Base-by-base conservation (phyloP, 495 filamentous ascomycete species). In the Sporormia fimetaria region DNA sequence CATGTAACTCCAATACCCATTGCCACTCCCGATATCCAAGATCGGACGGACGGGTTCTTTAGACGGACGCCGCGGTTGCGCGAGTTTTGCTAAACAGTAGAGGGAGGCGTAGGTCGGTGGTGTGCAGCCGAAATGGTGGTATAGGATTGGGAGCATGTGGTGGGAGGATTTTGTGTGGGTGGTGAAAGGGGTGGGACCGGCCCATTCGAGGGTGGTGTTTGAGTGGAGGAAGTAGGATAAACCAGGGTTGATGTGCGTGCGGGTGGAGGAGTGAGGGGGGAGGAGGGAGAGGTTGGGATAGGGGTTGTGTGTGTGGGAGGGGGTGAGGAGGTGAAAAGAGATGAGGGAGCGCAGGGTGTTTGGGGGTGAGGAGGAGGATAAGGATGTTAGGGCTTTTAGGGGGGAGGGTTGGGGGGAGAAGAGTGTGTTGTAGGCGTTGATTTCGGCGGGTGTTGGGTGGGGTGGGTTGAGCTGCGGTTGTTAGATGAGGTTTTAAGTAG, bases 111-210 rank as follows among this genome's bases (percentile, higher is more conserved):
- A 70, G 14, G 61, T 64, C 1, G 76, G 76, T 9, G 67, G 65
- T 5, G 68, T 67, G 61, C 76, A 80, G 24, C 72, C 73, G 57
- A 79, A 78, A 56, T 80, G 75, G 58, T 80, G 75, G 65, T 77
- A 78, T 17, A 78, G 55, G n/a, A 80, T 54, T 5, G 75, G 74
- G 1, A 78, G 63, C 2, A 76, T 57, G 47, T 70, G 71, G 49
- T 80, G 75, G 18, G 62, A 59, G 15, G 52, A 59, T 21, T 60
- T 62, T 3, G 65, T 51, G 17, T 53, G 44, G 1, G 25, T 45
- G n/a, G 61, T 66, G n/a, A 46, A 38, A 0, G 48, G 27, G 44
- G 53, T 44, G 0, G 75, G 75, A 0, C 75, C 75, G 17, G 51
- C 66, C 72, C 73, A 79, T 48, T 67, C 59, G 0, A 69, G 53